Base-by-base conservation (phyloP, 345 rosid species). In the Salix exigua region DNA sequence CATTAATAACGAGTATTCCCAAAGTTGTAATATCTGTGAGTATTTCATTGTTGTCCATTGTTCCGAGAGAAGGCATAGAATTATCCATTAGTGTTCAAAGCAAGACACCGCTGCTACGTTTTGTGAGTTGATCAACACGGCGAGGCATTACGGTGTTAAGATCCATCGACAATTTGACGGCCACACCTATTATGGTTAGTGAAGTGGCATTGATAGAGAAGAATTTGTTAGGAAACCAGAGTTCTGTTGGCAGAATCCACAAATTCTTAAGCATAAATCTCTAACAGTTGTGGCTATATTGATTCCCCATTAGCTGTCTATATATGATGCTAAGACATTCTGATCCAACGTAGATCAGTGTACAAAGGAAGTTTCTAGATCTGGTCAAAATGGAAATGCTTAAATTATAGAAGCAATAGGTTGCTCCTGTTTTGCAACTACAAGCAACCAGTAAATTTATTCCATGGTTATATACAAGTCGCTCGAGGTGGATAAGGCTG, bases 101-200 rank as follows among this genome's bases (percentile, higher is more conserved):
- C 68, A 94, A 84, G 81, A 80, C 92, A 19, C 85, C 81, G 82
- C 95, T 91, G 81, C 97, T 92, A 60, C 91, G 94, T 79, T 94
- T 94, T 4, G 92, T 70, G 30, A 94, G 91, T 90, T 94, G 98
- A 68, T 92, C 97, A 14, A 85, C 84, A 1, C 84, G 87, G 46
- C 88, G 84, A 13, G 98, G 97, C 98, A 94, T 94, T 21, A 92
- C 83, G 10, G 97, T 94, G 83, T 94, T 92, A 44, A 94, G 91
- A 85, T 94, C 97, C 51, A 94, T 90, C 0, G 98, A 91, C 66
- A 91, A 85, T 80, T 94, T 91, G 85, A 85, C 76, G 7, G 92
- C 98, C 7, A 91, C 92, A 1, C 83, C 81, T 17, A 91, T 84
- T 23, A 95, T 33, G 68, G 94, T 90, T 51, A 91, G 83, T 23